Evolutionary conservation across 2,329 filamentous ascomycete genomes (phyloP).

Genomic region (Pseudogymnoascus sp.): DNA sequence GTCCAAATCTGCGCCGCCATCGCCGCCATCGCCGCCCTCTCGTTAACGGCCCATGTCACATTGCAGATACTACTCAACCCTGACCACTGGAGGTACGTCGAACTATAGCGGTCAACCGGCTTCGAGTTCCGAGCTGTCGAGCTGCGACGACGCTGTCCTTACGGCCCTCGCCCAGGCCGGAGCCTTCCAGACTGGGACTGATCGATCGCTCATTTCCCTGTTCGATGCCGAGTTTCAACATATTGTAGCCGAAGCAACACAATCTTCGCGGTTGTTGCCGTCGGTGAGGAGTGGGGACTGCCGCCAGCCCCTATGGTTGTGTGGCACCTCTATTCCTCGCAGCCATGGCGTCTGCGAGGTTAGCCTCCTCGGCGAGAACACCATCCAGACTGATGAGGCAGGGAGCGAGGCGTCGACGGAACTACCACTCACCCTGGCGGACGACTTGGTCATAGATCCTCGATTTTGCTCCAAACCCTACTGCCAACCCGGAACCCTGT

Average conservation of each 20-base stretch:
- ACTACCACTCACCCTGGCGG: background rate
- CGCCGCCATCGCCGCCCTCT: background rate
- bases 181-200: background rate
- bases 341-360: background rate
- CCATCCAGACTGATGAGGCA: background rate
- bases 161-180: background rate
- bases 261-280: background rate
- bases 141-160: background rate
- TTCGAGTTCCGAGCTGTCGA: background rate
- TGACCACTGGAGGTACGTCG: background rate
- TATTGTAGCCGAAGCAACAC: background rate
- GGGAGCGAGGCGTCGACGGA: background rate
- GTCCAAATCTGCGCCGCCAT: background rate
- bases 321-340: background rate
- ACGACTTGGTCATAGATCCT: background rate
- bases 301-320: background rate
- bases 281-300: background rate
- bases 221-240: background rate
- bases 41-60: background rate
- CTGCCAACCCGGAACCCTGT: slow-evolving; percentile 9
- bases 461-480: background rate
- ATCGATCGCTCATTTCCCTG: slow-evolving; percentile 1
- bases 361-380: background rate
- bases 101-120: background rate
- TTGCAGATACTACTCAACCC: background rate